Base-by-base conservation (phyloP, 345 rosid genomes). In the Nephelium lappaceum region DNA sequence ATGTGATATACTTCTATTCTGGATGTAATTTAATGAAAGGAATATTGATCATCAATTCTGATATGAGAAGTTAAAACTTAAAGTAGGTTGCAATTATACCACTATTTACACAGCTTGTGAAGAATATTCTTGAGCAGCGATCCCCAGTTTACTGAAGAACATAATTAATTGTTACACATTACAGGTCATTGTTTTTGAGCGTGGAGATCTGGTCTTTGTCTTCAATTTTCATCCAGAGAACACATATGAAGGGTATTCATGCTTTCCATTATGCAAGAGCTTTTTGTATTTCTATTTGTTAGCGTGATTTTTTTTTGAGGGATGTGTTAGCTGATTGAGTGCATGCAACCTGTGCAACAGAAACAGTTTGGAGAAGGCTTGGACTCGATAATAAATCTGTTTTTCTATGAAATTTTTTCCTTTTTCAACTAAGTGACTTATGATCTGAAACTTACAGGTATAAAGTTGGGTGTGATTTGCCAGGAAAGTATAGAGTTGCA, bases 121-220 rank as follows among this genome's bases (percentile, higher is more conserved):
- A 38, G 36, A n/a, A 39, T 21, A 55, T n/a, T 6, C 77, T 73
- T 12, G 24, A 42, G 39, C 43, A 45, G 70, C 31, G 1, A 64
- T 45, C 10, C 16, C n/a, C 12, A 0, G 3, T 45, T 74, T 74
- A 45, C 15, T 25, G 12, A 19, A 25, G 66, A 39, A 11, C 69
- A 62, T 74, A 27, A 79, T 71, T 53, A 36, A 71, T 79, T 67
- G 11, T 79, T 84, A 31, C 21, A 60, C 61, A 16, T 74, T 74
- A 60, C 91, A 90, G 97, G 92, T 91, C 77, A 89, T 92, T 4
- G 92, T 92, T 77, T 92, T 92, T 78, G 97, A 91, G 87, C 91
- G 87, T 31, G 93, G 94, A 79, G 93, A 91, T 84, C 89, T 91
- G 69, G 89, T 91, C 71, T 91, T 91, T 49, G 92, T 92, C 60